Percentiles rank a stretch among this genome's conserved stretches.
Evolutionary conservation across 2,329 filamentous ascomycete genomes (phyloP).

Genomic region (Colletotrichum shisoi): DNA sequence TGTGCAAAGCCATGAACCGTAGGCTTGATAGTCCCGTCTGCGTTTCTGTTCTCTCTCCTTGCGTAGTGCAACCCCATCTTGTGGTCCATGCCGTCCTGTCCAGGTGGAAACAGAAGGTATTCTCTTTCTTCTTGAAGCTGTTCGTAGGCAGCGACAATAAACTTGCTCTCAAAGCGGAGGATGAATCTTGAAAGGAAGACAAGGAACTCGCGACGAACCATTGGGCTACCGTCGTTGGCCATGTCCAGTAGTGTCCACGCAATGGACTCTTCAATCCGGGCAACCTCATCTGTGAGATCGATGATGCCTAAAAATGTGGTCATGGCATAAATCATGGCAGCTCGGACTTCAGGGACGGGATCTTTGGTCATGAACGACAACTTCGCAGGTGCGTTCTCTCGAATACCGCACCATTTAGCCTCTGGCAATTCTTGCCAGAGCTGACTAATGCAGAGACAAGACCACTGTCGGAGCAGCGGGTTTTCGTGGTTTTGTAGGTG

Average conservation of each 20-base stretch:
- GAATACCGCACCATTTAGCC: constrained; percentile 95
- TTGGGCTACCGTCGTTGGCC: constrained; percentile 90
- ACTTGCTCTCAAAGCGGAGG: constrained; percentile 88
- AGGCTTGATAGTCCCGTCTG: constrained; percentile 66
- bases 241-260: constrained; percentile 89
- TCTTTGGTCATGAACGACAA: constrained; percentile 84
- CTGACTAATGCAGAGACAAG: constrained; percentile 92
- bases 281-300: constrained; percentile 89
- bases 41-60: constrained; percentile 62
- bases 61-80: constrained; percentile 71
- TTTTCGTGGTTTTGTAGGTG: constrained; percentile 89
- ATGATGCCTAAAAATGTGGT: constrained; percentile 94
- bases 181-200: constrained; percentile 95
- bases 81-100: constrained; percentile 64
- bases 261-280: constrained; percentile 87
- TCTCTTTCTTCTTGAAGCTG: constrained; percentile 85
- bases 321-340: constrained; percentile 91
- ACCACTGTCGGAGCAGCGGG: constrained; percentile 90
- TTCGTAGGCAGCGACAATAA: constrained; percentile 90
- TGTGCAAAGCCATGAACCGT: constrained; percentile 71
- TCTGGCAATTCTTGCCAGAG: constrained; percentile 90
- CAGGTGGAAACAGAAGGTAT: constrained; percentile 65
- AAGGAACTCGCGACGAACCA: constrained; percentile 91
- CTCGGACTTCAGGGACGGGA: constrained; percentile 88
- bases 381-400: constrained; percentile 82